Conservation (phyloP, 2,329 filamentous ascomycete species). For the Fusarium acutatum region DNA sequence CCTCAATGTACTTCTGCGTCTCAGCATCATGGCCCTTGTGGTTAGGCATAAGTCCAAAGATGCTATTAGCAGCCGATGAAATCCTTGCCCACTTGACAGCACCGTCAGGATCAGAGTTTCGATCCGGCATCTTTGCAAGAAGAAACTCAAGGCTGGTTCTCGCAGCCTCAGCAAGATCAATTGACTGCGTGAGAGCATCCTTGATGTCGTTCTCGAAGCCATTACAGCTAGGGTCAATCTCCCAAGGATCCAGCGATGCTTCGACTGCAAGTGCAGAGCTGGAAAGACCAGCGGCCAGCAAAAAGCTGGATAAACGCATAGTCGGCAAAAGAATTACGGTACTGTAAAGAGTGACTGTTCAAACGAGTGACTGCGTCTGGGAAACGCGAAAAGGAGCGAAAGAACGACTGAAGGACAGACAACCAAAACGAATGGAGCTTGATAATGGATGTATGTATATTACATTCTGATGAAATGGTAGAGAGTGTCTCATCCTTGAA, state of each 20-base stretch:
- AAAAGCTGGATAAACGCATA: neutral
- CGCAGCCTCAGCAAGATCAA: slow-evolving; percentile 3
- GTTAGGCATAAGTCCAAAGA: neutral
- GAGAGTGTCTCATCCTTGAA: neutral
- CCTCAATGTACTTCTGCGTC: neutral
- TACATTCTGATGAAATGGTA: neutral
- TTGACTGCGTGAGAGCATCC: neutral
- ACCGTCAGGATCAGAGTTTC: neutral
- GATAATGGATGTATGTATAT: neutral
- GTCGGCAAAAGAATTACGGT: neutral
- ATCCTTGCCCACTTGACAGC: neutral
- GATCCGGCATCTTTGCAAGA: neutral
- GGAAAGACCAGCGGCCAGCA: neutral
- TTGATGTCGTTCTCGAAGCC: neutral
- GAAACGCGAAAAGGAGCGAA: neutral
- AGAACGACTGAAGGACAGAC: neutral
- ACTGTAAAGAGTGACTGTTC: neutral
- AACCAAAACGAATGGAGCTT: neutral
- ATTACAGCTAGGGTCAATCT: neutral
- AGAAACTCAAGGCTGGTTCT: neutral
- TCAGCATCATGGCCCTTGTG: neutral
- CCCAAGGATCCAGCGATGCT: neutral
- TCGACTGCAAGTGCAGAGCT: neutral
- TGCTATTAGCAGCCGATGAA: neutral
- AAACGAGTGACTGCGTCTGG: neutral